Evolutionary conservation across 495 filamentous ascomycete species (phyloP).

Genomic region (Xylaria grammica): DNA sequence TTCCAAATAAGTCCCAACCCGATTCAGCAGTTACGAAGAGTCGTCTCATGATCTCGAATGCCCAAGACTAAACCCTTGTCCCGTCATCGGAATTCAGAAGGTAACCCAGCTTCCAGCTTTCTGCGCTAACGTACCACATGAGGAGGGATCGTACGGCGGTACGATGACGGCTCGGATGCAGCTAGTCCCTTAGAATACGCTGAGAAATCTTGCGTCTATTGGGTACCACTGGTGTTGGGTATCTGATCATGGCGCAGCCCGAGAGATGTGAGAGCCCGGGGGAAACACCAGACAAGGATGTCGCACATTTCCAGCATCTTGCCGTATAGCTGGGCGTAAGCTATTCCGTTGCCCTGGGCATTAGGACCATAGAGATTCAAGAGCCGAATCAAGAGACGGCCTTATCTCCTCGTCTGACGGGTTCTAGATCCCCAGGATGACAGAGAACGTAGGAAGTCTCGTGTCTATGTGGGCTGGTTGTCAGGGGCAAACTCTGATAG

Average conservation of each 20-base stretch:
- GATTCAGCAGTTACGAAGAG: conserved; percentile 26
- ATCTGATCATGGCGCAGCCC: conserved; percentile 3
- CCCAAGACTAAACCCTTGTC: conserved; percentile 6
- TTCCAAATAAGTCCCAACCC: conserved; percentile 29
- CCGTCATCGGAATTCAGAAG: conserved; percentile 28
- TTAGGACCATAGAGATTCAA: neutral
- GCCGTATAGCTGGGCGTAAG: conserved; percentile 27
- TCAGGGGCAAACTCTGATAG: conserved; percentile 19
- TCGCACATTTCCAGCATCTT: conserved; percentile 26
- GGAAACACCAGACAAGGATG: conserved; percentile 23
- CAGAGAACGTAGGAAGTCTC: neutral
- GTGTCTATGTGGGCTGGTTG: conserved; percentile 20
- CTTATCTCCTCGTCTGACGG: conserved; percentile 33
- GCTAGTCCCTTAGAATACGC: conserved; percentile 37
- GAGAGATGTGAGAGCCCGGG: conserved; percentile 26
- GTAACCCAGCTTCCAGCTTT: conserved; percentile 26
- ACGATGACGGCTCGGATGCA: conserved; percentile 32
- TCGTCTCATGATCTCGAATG: conserved; percentile 21
- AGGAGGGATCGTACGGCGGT: conserved; percentile 19
- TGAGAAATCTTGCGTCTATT: conserved; percentile 33
- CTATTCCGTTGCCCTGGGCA: conserved; percentile 24
- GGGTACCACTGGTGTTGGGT: conserved; percentile 16
- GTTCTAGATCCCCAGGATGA: conserved; percentile 27
- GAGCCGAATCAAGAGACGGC: conserved; percentile 12
- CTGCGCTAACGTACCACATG: conserved; percentile 19